Conservation (phyloP, 106 monocot species). For the Triglochin maritima region DNA sequence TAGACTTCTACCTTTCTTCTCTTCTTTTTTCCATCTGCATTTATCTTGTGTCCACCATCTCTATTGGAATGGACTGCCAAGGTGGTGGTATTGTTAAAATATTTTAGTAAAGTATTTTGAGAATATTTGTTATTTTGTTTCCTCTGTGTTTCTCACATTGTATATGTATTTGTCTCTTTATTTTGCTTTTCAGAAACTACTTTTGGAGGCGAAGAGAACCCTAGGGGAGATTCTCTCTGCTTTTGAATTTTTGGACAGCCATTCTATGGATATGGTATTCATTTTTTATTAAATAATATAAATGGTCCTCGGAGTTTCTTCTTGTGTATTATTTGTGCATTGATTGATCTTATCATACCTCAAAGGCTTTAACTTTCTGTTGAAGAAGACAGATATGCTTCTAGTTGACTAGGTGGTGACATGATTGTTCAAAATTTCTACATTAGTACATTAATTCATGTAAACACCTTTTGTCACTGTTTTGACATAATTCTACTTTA, state of each 20-base stretch:
- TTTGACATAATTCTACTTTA: background rate
- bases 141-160: background rate
- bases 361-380: background rate
- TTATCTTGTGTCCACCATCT: too few relatives aligned
- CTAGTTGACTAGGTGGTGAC: background rate
- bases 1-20: too few relatives aligned
- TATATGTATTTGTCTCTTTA: background rate
- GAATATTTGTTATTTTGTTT: too few relatives aligned
- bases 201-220: constrained; percentile 62
- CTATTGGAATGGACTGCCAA: too few relatives aligned
- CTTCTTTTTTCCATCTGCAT: too few relatives aligned
- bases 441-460: background rate
- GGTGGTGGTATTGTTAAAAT: too few relatives aligned
- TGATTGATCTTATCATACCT: background rate
- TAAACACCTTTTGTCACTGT: background rate
- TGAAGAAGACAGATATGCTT: background rate
- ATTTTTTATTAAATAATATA: background rate
- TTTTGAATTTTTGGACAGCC: constrained; percentile 89
- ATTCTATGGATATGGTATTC: constrained; percentile 72
- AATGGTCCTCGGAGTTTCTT: background rate
- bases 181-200: constrained; percentile 46
- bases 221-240: constrained; percentile 89
- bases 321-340: background rate
- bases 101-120: too few relatives aligned
- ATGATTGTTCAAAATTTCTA: background rate